Evolutionary conservation across 2,329 filamentous ascomycete genomes (phyloP).

Genomic region (Didymella pinodella): DNA sequence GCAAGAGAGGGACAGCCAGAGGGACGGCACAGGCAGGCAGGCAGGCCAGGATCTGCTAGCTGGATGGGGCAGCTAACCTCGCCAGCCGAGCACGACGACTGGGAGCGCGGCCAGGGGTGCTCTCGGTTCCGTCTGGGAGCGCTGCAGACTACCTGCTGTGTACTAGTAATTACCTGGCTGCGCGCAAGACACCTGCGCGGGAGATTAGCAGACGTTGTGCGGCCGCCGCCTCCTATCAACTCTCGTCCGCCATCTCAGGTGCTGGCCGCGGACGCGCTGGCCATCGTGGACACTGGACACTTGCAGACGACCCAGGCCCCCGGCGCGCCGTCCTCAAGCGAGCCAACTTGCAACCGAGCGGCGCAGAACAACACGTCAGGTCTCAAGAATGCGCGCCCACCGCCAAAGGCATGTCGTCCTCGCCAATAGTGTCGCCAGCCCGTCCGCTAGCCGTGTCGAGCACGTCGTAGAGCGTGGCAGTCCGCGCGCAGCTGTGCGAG

Average conservation of each 20-base stretch:
- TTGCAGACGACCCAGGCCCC: background rate
- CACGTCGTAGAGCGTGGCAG: constrained; percentile 35
- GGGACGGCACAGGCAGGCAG: constrained; percentile 5
- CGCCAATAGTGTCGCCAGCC: background rate
- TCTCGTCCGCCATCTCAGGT: no score
- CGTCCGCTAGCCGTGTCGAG: constrained; percentile 33
- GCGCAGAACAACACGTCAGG: constrained; percentile 22
- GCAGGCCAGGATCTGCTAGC: constrained; percentile 32
- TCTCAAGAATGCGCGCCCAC: constrained; percentile 23
- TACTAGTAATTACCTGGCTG: background rate
- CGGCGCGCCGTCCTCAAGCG: constrained; percentile 3
- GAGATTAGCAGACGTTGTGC: constrained; percentile 25
- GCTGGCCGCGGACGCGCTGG: background rate
- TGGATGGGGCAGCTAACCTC: constrained; percentile 23
- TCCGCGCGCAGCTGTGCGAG: constrained; percentile 12
- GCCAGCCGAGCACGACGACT: constrained; percentile 2
- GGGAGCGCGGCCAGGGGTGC: constrained; percentile 24
- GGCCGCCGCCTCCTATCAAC: background rate
- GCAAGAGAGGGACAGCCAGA: constrained; percentile 21
- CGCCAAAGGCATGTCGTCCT: constrained; percentile 6
- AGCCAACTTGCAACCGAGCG: constrained; percentile 4
- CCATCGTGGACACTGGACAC: background rate
- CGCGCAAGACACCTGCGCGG: constrained; percentile 15
- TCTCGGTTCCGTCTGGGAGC: constrained; percentile 23
- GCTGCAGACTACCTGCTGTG: background rate